Percentiles rank a stretch among this genome's conserved stretches.
Conservation (phyloP, 179 eudicot genomes). For the Silene noctiflora region DNA sequence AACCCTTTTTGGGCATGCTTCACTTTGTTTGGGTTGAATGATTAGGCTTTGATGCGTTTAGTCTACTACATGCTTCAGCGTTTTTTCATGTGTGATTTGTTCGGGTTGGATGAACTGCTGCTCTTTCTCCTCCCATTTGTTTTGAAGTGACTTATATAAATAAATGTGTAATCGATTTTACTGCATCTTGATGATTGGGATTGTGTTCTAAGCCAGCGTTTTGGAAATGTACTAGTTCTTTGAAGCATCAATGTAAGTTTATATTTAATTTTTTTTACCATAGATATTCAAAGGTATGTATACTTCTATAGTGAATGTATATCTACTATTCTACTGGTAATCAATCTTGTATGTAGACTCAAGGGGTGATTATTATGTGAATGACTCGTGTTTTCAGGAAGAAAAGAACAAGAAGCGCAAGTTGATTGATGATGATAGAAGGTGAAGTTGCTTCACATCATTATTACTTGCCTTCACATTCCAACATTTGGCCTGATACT, state of each 20-base stretch:
- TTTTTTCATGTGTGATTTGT: conserved; percentile 7
- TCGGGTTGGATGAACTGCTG: background rate
- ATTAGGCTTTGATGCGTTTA: conserved; percentile 9
- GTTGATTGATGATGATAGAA: conserved; percentile 71
- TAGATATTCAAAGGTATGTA: background rate
- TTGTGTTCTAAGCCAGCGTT: conserved; percentile 24
- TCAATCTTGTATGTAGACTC: background rate
- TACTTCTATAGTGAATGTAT: background rate
- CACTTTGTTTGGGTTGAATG: background rate
- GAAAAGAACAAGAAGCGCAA: conserved; percentile 67
- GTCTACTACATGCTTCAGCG: background rate
- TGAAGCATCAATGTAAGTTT: conserved; percentile 19
- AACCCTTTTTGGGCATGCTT: conserved; percentile 7
- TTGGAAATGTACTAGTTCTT: conserved; percentile 17
- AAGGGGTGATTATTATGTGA: background rate
- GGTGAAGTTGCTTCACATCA: conserved; percentile 34
- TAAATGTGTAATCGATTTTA: background rate
- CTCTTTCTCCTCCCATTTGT: conserved; percentile 4
- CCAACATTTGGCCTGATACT: background rate
- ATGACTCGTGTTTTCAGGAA: conserved; percentile 50
- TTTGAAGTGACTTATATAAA: conserved; percentile 2
- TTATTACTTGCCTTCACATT: background rate
- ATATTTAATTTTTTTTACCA: background rate
- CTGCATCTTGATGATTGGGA: conserved; percentile 11
- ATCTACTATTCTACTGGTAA: conserved; percentile 3